Evolutionary conservation across 2,329 filamentous ascomycete genomes (phyloP), one percentile per base, ranked within the genome.

Genomic region (Talaromyces rugulosus): DNA sequence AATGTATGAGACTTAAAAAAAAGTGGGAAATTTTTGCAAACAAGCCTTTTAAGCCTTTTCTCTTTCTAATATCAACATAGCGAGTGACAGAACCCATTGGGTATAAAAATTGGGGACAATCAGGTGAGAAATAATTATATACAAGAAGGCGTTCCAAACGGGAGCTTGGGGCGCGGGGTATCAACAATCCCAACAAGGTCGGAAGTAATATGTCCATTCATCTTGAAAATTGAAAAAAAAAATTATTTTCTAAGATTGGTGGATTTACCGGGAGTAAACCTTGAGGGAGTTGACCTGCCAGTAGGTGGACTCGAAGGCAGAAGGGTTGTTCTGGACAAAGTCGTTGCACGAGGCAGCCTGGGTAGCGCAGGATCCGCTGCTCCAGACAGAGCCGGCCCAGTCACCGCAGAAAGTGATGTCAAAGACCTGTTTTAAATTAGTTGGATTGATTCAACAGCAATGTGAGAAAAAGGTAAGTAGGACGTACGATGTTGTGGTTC

Each of bases 391-490:
- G 28, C 91, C 91, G 7, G 92, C 92, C 92, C 92, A 96, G 71
- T 89, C 85, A 23, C 93, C 93, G 75, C 93, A 97, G 74, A 96
- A 91, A 5, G 89, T 90, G 0, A 88, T 95, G 77, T 90, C 96
- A 42, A 89, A 77, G 58, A 78, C 70, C 75, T 77, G 57, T 14
- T 60, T 16, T n/a, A 34, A 55, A 67, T 55, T 44, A 55, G 28
- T 51, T 51, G 53, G 40, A 51, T 42, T n/a, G 44, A 14, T 59
- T 14, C 58, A 51, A 23, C 12, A 18, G 31, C 30, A 14, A 11
- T 44, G 18, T n/a, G 11, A 18, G 23, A 36, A 6, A 30, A 27
- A 9, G 34, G 11, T 30, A 40, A 42, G 11, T 30, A 40, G 56
- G 14, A 68, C 67, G 56, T 72, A 77, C 85, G 65, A 97, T 87